Evolutionary conservation across 108 stramenopile species (phyloP), one percentile per base, ranked within the genome.

Genomic region (Bacterosira constricta): DNA sequence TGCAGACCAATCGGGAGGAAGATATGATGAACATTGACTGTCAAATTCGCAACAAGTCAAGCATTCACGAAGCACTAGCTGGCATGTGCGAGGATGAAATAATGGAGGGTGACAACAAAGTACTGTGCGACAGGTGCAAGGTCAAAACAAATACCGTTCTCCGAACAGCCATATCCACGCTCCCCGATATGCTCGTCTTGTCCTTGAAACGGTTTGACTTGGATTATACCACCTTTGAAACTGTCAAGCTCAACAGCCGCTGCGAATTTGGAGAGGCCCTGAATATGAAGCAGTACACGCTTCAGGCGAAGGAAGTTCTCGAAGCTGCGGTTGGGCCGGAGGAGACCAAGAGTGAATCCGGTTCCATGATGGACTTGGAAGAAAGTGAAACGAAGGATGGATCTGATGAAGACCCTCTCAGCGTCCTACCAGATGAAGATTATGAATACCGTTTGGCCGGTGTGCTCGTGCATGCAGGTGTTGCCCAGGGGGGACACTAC

Each of bases 31-130:
- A 91, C 78, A 86, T 97, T 56, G 96, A 97, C 69, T 90, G 96
- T 34, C 94, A 96, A 70, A 96, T 99, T 75, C 69, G 97, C 50
- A 97, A 97, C 41, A 98, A 96, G 56, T 71, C 82, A 30, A 91
- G 88, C 29, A 93, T 99, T 54, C 94, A 94, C 56, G 98, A 99
- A 71, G 91, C 92, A 21, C 80, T 99, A 23, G 92, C 90, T n/a
- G 81, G 83, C 8, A 88, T 97, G 77, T 94, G 95, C 27, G 92
- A 94, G 49, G 89, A 88, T 41, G 98, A 99, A 69, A 84, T 95
- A 6, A 99, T 99, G 98, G 96, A 97, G 64, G 98, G 97, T 11
- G 96, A 94, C 72, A 99, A 99, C 77, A 90, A 97, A 85, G 95
- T 98, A 15, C 78, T 82, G 60, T 99, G 98, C 69, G 98, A 99